Evolutionary conservation across 305 asterid genomes (phyloP), one percentile per base, ranked within the genome.

Genomic region (Vinca major): DNA sequence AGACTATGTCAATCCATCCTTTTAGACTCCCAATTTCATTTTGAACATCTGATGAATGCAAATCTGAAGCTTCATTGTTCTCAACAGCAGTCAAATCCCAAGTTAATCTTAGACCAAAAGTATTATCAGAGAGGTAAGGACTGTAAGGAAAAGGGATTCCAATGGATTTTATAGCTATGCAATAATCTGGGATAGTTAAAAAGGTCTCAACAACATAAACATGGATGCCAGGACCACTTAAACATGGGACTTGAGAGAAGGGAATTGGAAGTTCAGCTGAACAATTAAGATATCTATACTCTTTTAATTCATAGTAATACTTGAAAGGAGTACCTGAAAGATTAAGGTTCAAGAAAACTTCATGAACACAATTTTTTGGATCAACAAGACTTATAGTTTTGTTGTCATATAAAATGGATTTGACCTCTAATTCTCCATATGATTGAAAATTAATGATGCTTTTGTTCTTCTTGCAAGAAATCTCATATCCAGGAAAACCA

Each of bases 291-390:
- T 82, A 85, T 26, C 47, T 81, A 58, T 85, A 82, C 66, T 68
- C 26, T 51, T 75, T 76, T 69, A 74, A 14, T 10, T 12, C 70
- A 43, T 85, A 79, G 66, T 78, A 73, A 62, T 84, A 84, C 14
- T 54, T 77, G 62, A 80, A 84, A 2, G 87, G 87, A 7, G 87
- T 80, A 4, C 14, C 20, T 33, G 85, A 62, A 41, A 84, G 82
- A 71, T 84, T 77, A 7, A 84, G 72, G n/a, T 82, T 80, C 76
- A 82, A 76, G 85, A 84, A 80, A 50, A 84, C 87, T 68, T 66
- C 72, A 21, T 48, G 87, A 19, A 84, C 85, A 17, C 89, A 84
- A 61, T 70, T 78, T 17, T 71, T 78, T 12, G 85, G 89, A 36
- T 84, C 85, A 19, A 73, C 1, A 45, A 84, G 85, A 64, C 68